phyloP scores from a whole-genome alignment of 768 basidiomycete species.

The Hypholoma fasciculare region DNA sequence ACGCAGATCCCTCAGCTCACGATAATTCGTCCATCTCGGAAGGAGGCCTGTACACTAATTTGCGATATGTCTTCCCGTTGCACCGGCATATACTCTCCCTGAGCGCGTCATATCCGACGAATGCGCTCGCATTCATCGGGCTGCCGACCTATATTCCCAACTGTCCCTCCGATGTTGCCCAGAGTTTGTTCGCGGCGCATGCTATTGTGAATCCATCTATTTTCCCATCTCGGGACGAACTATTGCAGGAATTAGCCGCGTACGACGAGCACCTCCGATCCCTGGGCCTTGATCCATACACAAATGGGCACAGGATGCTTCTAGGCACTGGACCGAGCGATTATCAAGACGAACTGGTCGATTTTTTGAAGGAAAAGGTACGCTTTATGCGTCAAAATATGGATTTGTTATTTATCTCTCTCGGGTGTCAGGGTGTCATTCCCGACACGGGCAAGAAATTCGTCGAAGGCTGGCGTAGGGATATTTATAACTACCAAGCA shows the following conservation, averaged over 20 bases:
- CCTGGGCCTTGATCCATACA: slow-evolving; percentile 48
- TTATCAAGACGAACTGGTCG: slow-evolving; percentile 41
- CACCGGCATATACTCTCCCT: slow-evolving; percentile 54
- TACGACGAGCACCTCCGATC: slow-evolving; percentile 40
- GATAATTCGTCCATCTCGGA: slow-evolving; percentile 22
- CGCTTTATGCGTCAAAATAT: background rate
- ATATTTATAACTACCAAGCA: slow-evolving; percentile 28
- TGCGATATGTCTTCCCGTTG: slow-evolving; percentile 55
- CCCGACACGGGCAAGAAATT: slow-evolving; percentile 42
- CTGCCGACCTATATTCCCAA: slow-evolving; percentile 48
- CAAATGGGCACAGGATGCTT: slow-evolving; percentile 46
- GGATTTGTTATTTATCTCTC: background rate
- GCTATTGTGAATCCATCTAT: slow-evolving; percentile 41
- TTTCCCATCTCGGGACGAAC: slow-evolving; percentile 37
- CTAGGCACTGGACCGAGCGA: slow-evolving; percentile 29
- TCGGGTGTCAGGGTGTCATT: slow-evolving; percentile 30
- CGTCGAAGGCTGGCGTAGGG: slow-evolving; percentile 51
- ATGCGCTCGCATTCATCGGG: slow-evolving; percentile 56
- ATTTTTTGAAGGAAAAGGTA: slow-evolving; percentile 32
- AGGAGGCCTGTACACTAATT: slow-evolving; percentile 43
- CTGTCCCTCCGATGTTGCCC: slow-evolving; percentile 49
- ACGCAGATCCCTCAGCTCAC: slow-evolving; percentile 24
- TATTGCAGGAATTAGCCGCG: slow-evolving; percentile 39
- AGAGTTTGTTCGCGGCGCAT: slow-evolving; percentile 47
- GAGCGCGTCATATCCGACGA: slow-evolving; percentile 44